phyloP scores from a whole-genome alignment of 139 green algal genomes.

The Chlamydomonas sp. region DNA sequence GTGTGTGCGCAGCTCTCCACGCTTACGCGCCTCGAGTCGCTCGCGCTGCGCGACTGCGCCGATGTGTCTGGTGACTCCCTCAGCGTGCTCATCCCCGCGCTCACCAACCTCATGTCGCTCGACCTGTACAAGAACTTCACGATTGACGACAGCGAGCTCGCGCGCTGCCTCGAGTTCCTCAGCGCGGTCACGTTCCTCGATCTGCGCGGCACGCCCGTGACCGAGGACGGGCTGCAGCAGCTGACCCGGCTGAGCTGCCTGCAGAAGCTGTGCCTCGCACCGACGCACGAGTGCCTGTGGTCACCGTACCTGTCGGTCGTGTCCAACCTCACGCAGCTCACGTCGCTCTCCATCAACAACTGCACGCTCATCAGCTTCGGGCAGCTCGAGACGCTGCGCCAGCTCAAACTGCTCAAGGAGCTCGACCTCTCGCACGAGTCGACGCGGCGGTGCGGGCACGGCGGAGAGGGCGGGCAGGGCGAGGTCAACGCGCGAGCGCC shows the following conservation, averaged over 20 bases:
- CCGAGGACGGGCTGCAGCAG: constrained; percentile 21
- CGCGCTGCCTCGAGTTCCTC: constrained; percentile 22
- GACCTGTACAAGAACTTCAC: constrained; percentile 29
- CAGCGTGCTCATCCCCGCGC: constrained; percentile 8
- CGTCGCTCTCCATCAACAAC: constrained; percentile 21
- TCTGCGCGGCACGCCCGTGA: constrained; percentile 17
- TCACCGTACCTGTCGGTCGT: constrained; percentile 13
- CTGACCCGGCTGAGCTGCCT: constrained; percentile 23
- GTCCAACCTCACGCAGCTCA: constrained; percentile 19
- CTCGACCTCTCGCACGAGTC: constrained; percentile 29
- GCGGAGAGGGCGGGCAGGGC: neutral
- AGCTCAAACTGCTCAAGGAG: constrained; percentile 17
- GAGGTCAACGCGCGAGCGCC: too few species aligned
- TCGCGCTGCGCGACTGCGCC: constrained; percentile 18
- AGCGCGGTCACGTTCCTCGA: constrained; percentile 23
- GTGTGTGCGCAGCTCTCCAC: constrained; percentile 13
- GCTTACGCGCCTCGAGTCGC: constrained; percentile 20
- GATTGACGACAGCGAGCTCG: constrained; percentile 24
- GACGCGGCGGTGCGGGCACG: neutral
- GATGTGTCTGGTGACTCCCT: constrained; percentile 18
- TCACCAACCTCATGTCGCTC: constrained; percentile 26
- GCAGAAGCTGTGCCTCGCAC: constrained; percentile 31
- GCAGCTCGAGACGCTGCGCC: constrained; percentile 11
- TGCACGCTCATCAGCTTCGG: constrained; percentile 16
- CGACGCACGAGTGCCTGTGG: constrained; percentile 9